Evolutionary conservation across 805 yeast genomes (phyloP), one percentile per base, ranked within the genome.

Genomic region (Millerozyma acaciae): DNA sequence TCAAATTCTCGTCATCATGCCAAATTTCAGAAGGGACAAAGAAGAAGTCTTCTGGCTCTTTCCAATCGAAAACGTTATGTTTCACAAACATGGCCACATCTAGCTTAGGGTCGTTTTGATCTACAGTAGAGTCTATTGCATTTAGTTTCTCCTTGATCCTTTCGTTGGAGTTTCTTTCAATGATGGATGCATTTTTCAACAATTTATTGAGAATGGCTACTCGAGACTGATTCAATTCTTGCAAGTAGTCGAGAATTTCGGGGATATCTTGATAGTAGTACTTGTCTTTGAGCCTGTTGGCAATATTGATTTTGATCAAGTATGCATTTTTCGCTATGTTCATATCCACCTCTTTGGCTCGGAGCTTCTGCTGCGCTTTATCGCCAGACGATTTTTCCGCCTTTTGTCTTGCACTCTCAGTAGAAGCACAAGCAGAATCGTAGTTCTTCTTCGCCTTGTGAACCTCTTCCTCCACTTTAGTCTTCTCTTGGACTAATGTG

Each of bases 251-350:
- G 39, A 93, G 66, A 24, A 86, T 59, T 56, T 89, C 96, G 0
- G 98, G 98, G 16, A 88, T 63, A 56, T 93, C 97, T 61, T 90
- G 97, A 53, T 83, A 88, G 56, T 70, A 89, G 61, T 78, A 88
- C 58, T 93, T 93, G 57, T 90, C 97, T 60, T 93, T 93, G 38
- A 89, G 63, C 39, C 97, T 72, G 60, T 93, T 93, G 33, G 95
- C 93, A 17, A 85, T 76, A 48, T 78, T 84, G 52, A 93, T 80
- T 44, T 77, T 77, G 37, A 93, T 74, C 44, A 93, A 60, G 56
- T 93, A 93, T 19, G 73, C 72, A 60, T 90, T 90, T 57, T 93
- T 93, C n/a, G 81, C 78, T 36, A 73, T 72, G 57, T 88, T 84
- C 99, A 93, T 93, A 21, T 83, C 93, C 4, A 62, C 51, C 50